These are phyloP conservation scores for Thinopyrum elongatum DNA, from an alignment of 176 grass and related monocot species.

Conservation along the genomic window DNA sequence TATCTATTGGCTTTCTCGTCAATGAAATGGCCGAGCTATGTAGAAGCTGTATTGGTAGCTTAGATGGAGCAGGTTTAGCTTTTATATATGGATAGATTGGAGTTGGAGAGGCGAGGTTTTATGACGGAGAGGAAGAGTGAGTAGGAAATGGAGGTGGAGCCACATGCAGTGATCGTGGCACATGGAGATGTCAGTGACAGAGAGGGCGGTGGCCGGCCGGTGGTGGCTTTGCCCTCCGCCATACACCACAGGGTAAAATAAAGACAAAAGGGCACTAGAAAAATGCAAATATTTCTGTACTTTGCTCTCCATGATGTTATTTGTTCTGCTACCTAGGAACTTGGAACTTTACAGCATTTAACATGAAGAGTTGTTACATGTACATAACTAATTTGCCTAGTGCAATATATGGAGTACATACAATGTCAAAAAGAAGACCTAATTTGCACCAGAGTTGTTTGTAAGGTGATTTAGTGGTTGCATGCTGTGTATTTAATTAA, in stretches of 20 bases:
- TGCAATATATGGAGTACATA: background rate
- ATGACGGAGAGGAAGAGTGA: background rate
- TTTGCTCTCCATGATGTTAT: background rate
- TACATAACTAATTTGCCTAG: background rate
- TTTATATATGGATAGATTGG: conserved; percentile 25
- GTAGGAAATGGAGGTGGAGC: background rate
- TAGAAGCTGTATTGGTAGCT: background rate
- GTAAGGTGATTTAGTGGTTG: conserved; percentile 9
- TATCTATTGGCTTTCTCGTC: background rate
- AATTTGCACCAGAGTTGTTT: conserved; percentile 10
- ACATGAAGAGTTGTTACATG: background rate
- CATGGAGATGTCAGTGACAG: conserved; percentile 53
- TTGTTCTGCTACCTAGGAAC: background rate
- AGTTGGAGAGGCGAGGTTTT: conserved; percentile 17
- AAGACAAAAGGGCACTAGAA: background rate
- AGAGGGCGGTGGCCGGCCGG: conserved; percentile 23
- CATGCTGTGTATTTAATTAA: background rate
- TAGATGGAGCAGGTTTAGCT: conserved; percentile 20
- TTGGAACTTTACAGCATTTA: background rate
- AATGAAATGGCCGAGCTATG: background rate
- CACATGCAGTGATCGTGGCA: conserved; percentile 48
- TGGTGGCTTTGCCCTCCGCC: background rate
- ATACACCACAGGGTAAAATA: background rate
- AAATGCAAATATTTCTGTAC: background rate
- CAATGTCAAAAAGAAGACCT: background rate